Conservation (phyloP, 208 protist genomes). For the Acanthamoeba divionensis region DNA sequence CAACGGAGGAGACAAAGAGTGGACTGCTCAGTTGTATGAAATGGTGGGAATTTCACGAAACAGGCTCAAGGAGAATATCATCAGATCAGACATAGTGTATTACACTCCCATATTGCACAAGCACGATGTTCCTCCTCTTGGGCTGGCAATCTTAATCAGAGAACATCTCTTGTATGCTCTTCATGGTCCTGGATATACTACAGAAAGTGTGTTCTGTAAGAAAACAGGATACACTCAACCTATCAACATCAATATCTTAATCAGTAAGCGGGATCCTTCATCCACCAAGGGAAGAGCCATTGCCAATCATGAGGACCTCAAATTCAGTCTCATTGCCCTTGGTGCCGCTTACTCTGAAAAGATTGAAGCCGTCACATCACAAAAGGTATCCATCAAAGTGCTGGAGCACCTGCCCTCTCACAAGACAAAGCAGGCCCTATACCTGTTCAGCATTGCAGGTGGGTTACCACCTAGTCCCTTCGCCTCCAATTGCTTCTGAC, state of each 20-base stretch:
- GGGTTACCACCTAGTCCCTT: too few species aligned
- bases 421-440: background rate
- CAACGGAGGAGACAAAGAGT: too few species aligned
- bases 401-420: background rate
- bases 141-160: background rate
- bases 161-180: background rate
- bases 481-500: too few species aligned
- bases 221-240: background rate
- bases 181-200: background rate
- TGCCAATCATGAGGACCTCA: background rate
- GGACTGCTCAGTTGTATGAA: too few species aligned
- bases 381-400: background rate
- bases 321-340: background rate
- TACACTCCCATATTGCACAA: background rate
- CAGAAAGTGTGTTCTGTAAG: background rate
- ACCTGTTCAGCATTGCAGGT: too few species aligned
- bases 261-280: background rate
- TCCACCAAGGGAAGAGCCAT: background rate
- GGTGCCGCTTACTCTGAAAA: background rate
- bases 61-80: too few species aligned
- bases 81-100: background rate
- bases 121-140: conserved; percentile 17
- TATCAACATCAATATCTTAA: background rate
- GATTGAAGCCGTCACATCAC: background rate
- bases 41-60: too few species aligned